These are phyloP conservation scores for Cadophora gregata DNA, from an alignment of 2,329 filamentous ascomycete genomes.

Conservation along the genomic window DNA sequence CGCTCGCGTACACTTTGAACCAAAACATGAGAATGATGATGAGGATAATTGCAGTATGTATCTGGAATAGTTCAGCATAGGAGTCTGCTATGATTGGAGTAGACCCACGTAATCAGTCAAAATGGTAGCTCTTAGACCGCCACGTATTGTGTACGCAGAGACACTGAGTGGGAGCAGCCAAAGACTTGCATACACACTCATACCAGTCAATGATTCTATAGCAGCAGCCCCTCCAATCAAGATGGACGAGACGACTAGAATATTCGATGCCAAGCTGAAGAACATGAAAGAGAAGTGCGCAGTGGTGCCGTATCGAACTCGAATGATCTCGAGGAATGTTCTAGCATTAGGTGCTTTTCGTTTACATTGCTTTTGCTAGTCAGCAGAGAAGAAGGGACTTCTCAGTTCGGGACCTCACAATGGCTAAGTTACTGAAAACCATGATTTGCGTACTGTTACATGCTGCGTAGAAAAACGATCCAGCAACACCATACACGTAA, in stretches of 20 bases:
- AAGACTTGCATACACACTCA: conserved; percentile 76
- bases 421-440: conserved; percentile 23
- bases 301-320: conserved; percentile 73
- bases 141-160: conserved; percentile 75
- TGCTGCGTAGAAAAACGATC: conserved; percentile 24
- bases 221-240: conserved; percentile 84
- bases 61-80: neutral
- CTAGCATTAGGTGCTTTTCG: conserved; percentile 84
- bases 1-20: conserved; percentile 26
- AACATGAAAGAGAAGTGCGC: conserved; percentile 80
- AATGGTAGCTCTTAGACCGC: conserved; percentile 84
- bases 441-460: conserved; percentile 27
- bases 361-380: conserved; percentile 65
- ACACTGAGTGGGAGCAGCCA: conserved; percentile 82
- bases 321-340: conserved; percentile 71
- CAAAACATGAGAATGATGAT: conserved; percentile 23
- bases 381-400: neutral
- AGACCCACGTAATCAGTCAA: conserved; percentile 62
- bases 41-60: conserved; percentile 22
- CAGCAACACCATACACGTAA: conserved; percentile 23
- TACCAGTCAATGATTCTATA: conserved; percentile 70
- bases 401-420: conserved; percentile 4
- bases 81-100: neutral
- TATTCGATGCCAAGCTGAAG: conserved; percentile 81
- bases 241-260: conserved; percentile 85